Conservation (phyloP, 2,329 filamentous ascomycete species). For the Ophidiomyces ophidiicola region DNA sequence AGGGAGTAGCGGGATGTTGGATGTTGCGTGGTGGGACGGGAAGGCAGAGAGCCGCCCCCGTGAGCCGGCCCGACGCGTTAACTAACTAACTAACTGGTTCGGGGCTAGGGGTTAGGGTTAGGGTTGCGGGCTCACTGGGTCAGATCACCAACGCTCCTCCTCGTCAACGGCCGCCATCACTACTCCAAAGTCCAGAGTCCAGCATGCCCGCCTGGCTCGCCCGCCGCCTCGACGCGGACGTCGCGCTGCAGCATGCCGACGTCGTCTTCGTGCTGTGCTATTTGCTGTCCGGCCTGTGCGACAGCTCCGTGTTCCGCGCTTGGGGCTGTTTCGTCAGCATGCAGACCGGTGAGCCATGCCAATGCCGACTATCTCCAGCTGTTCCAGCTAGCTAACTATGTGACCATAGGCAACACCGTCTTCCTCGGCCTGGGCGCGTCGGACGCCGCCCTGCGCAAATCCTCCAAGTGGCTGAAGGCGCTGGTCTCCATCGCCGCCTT, state of each 20-base stretch:
- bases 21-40: too few species aligned
- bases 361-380: background rate
- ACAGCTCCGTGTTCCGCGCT: conserved; percentile 36
- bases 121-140: too few species aligned
- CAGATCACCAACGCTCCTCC: background rate
- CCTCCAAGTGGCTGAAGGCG: conserved; percentile 36
- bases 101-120: too few species aligned
- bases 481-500: conserved; percentile 33
- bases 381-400: too few species aligned
- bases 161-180: background rate
- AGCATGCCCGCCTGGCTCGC: conserved; percentile 1
- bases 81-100: too few species aligned
- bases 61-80: too few species aligned
- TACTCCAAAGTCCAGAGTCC: background rate
- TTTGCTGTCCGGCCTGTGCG: conserved; percentile 35
- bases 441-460: conserved; percentile 27
- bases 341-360: conserved; percentile 32
- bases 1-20: too few species aligned
- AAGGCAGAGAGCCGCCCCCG: too few species aligned
- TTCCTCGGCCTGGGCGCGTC: conserved; percentile 37
- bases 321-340: conserved; percentile 39
- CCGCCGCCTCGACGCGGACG: conserved; percentile 9
- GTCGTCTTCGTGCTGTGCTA: conserved; percentile 28
- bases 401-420: conserved; percentile 33
- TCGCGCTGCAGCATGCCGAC: conserved; percentile 26